These are phyloP conservation scores for Xylaria sp. DNA, from an alignment of 2,329 filamentous ascomycete species.

Conservation along the genomic window DNA sequence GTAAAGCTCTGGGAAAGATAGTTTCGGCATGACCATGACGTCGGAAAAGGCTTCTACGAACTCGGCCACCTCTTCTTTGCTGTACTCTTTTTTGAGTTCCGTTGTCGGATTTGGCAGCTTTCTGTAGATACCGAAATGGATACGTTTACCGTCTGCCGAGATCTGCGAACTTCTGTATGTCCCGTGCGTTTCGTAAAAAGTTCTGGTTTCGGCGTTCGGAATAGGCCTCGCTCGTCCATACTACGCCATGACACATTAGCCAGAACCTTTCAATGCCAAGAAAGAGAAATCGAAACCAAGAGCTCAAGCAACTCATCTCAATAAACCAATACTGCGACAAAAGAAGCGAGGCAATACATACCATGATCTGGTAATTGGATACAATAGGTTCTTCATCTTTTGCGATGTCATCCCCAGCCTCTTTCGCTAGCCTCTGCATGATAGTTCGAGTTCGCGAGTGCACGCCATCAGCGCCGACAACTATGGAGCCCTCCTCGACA, in stretches of 20 bases:
- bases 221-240: constrained; percentile 33
- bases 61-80: constrained; percentile 28
- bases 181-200: constrained; percentile 37
- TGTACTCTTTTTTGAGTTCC: constrained; percentile 25
- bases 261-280: background rate
- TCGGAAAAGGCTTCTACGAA: constrained; percentile 34
- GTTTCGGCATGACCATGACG: constrained; percentile 33
- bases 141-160: constrained; percentile 22
- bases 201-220: constrained; percentile 10
- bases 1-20: constrained; percentile 31
- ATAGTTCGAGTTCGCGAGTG: constrained; percentile 33
- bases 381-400: constrained; percentile 31
- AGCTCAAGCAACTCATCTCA: background rate
- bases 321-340: background rate
- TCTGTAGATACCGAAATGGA: constrained; percentile 36
- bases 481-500: constrained; percentile 35
- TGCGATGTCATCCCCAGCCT: constrained; percentile 15
- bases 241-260: constrained; percentile 7
- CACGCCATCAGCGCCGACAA: constrained; percentile 36
- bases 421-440: constrained; percentile 32
- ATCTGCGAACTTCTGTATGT: constrained; percentile 32
- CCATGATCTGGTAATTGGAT: constrained; percentile 34
- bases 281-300: background rate
- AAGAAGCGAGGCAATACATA: background rate
- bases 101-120: constrained; percentile 25